Evolutionary conservation across 192 early-diverging fungal species (phyloP).

Genomic region (Backusella psychrophila): DNA sequence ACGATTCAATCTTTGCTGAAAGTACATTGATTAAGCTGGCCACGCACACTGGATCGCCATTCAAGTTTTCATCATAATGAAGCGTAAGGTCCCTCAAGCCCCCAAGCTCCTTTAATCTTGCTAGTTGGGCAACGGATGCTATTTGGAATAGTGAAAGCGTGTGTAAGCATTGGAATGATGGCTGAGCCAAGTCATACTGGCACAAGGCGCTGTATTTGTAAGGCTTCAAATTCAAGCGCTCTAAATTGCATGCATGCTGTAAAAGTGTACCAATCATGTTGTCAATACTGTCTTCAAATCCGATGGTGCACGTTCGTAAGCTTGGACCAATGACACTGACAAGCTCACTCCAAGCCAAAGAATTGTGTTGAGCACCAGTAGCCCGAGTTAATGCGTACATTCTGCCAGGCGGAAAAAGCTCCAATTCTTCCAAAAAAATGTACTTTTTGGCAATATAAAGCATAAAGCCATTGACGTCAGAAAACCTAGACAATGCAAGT

Average conservation of each 20-base stretch:
- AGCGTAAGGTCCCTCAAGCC: background rate
- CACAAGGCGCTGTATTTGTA: background rate
- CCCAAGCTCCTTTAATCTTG: background rate
- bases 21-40: background rate
- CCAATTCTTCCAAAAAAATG: background rate
- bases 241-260: background rate
- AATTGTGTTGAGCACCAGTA: no score
- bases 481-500: background rate
- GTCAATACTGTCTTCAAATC: no score
- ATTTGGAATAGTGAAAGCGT: background rate
- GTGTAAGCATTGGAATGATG: background rate
- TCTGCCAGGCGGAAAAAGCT: background rate
- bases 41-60: background rate
- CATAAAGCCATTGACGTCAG: background rate
- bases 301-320: background rate
- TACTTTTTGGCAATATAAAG: background rate
- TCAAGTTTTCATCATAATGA: background rate
- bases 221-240: background rate
- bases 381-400: no score
- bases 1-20: background rate
- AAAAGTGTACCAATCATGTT: background rate
- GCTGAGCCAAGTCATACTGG: background rate
- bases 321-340: no score
- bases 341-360: no score
- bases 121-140: background rate